These are phyloP conservation scores for Melampsora americana DNA, from an alignment of 1,284 basidiomycete genomes.

Conservation along the genomic window DNA sequence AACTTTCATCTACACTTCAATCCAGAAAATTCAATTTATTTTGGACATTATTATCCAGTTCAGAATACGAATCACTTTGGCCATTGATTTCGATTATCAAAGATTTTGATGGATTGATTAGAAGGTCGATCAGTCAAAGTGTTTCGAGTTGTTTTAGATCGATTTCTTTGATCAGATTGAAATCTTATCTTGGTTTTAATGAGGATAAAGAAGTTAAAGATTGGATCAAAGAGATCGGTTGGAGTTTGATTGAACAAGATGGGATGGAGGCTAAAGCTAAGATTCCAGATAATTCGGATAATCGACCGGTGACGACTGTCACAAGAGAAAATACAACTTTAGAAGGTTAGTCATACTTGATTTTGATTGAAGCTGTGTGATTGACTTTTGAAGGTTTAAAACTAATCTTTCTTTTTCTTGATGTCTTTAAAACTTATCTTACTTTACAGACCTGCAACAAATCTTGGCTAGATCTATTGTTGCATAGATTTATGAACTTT, in stretches of 20 bases:
- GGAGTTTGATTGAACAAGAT: conserved; percentile 6
- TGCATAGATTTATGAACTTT: too few relatives aligned
- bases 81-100: conserved; percentile 15
- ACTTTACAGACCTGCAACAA: too few relatives aligned
- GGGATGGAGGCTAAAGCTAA: not conserved
- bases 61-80: conserved; percentile 14
- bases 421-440: too few relatives aligned
- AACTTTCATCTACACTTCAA: conserved; percentile 31
- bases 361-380: not conserved
- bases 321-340: conserved; percentile 35
- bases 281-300: conserved; percentile 37
- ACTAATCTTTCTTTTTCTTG: too few relatives aligned
- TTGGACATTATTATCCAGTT: conserved; percentile 4
- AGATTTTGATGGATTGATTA: conserved; percentile 25
- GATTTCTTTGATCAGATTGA: conserved; percentile 11
- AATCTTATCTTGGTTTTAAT: conserved; percentile 13
- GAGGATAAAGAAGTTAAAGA: conserved; percentile 6
- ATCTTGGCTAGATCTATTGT: too few relatives aligned
- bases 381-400: too few relatives aligned
- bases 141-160: conserved; percentile 37
- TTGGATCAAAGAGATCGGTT: conserved; percentile 1
- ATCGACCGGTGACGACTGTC: conserved; percentile 26
- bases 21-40: conserved; percentile 20
- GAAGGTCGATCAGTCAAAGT: conserved; percentile 20
- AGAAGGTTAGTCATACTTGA: conserved; percentile 15